Evolutionary conservation across 345 rosid species (phyloP).

Genomic region (Raphanus sativus): DNA sequence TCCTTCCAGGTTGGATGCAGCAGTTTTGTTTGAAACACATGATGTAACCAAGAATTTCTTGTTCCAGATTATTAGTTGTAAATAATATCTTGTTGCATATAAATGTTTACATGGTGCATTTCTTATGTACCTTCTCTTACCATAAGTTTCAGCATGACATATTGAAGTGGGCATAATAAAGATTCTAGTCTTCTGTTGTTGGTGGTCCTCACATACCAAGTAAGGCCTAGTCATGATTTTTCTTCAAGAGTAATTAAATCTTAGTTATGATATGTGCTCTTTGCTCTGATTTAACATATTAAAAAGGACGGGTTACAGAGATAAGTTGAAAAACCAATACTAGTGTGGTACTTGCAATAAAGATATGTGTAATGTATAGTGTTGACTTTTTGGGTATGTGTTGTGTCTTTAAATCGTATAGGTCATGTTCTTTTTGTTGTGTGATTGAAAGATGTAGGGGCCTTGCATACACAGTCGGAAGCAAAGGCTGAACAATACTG

Average conservation of each 20-base stretch:
- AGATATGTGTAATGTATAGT: slow-evolving; percentile 21
- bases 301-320: neutral
- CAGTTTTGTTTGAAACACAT: slow-evolving; percentile 20
- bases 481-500: slow-evolving; percentile 17
- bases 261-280: slow-evolving; percentile 21
- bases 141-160: slow-evolving; percentile 25
- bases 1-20: slow-evolving; percentile 15
- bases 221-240: slow-evolving; percentile 20
- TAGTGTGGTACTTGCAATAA: slow-evolving; percentile 27
- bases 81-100: neutral
- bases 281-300: slow-evolving; percentile 5
- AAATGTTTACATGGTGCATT: slow-evolving; percentile 7
- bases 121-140: slow-evolving; percentile 14
- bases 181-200: slow-evolving; percentile 24
- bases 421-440: slow-evolving; percentile 16
- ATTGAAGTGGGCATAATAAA: slow-evolving; percentile 18
- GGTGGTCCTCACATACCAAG: slow-evolving; percentile 38
- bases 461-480: slow-evolving; percentile 26
- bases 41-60: neutral
- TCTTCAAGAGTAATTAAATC: slow-evolving; percentile 13
- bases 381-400: slow-evolving; percentile 26
- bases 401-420: neutral
- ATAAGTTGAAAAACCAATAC: neutral
- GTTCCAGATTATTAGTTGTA: slow-evolving; percentile 5
- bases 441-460: slow-evolving; percentile 45